Conservation (phyloP, 2,329 filamentous ascomycete genomes). For the Apiospora sp. region DNA sequence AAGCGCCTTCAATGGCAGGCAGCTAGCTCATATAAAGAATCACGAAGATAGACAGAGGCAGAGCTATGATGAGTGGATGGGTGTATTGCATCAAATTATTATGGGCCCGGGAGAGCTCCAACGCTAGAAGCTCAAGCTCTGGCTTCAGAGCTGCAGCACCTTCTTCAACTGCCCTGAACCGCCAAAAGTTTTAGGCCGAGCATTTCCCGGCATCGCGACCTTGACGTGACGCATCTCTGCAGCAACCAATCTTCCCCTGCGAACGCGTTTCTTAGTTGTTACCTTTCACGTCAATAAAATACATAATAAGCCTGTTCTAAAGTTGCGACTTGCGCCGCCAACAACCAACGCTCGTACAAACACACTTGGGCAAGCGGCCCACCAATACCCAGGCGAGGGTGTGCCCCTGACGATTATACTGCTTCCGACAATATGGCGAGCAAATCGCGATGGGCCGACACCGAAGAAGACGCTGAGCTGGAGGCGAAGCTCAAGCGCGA, state of each 20-base stretch:
- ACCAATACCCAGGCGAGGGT: neutral
- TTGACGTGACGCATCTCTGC: conserved; percentile 14
- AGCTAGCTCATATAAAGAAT: neutral
- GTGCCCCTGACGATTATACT: neutral
- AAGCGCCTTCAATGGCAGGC: neutral
- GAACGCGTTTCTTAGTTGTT: neutral
- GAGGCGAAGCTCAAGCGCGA: conserved; percentile 78
- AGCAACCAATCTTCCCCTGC: neutral
- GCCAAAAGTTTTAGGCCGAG: conserved; percentile 13
- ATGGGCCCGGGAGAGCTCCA: neutral
- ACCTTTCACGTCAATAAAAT: neutral
- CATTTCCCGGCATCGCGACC: conserved; percentile 16
- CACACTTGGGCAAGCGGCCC: neutral
- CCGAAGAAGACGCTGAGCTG: conserved; percentile 79
- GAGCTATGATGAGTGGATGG: neutral
- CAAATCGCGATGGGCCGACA: conserved; percentile 84
- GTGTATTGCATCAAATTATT: neutral
- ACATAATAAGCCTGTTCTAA: neutral
- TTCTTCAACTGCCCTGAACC: neutral
- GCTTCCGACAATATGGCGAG: conserved; percentile 58
- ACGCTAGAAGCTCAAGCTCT: conserved; percentile 14
- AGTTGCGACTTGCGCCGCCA: neutral
- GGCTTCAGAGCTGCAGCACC: neutral
- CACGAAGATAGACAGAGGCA: neutral
- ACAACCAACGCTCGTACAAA: neutral